These are phyloP conservation scores for Lecanoromycetidae sp. DNA, from an alignment of 2,329 filamentous ascomycete genomes.

Conservation along the genomic window DNA sequence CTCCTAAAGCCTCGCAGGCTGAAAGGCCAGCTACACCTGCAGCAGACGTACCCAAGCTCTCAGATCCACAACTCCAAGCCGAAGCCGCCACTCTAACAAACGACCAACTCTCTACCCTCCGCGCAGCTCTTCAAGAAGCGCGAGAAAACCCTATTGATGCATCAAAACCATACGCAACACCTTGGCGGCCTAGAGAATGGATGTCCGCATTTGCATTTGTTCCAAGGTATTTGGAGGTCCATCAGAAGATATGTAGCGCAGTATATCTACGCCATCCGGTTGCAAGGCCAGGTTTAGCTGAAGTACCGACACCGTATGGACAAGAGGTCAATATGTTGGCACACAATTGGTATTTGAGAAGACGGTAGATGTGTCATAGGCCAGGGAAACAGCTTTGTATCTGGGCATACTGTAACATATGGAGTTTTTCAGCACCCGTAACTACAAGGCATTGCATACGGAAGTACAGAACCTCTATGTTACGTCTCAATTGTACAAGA, in stretches of 20 bases:
- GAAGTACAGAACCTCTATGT: too few species aligned
- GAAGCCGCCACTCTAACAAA: constrained; percentile 35
- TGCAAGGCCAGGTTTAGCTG: constrained; percentile 64
- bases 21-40: constrained; percentile 15
- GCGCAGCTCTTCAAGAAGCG: constrained; percentile 49
- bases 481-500: too few species aligned
- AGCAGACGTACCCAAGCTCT: constrained; percentile 23
- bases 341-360: constrained; percentile 86
- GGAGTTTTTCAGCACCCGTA: too few species aligned
- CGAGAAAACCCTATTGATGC: constrained; percentile 65
- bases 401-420: neutral
- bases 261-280: constrained; percentile 93
- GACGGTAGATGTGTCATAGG: constrained; percentile 43
- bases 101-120: constrained; percentile 35
- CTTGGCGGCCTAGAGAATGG: constrained; percentile 75
- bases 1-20: constrained; percentile 17
- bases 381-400: neutral
- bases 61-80: constrained; percentile 30
- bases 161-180: constrained; percentile 75
- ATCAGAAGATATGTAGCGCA: constrained; percentile 90
- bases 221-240: constrained; percentile 89
- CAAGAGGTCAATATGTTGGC: constrained; percentile 62
- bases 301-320: constrained; percentile 73
- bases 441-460: too few species aligned
- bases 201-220: constrained; percentile 93